Base-by-base conservation (phyloP, 495 filamentous ascomycete species). In the Saxophila tyrrhenica region DNA sequence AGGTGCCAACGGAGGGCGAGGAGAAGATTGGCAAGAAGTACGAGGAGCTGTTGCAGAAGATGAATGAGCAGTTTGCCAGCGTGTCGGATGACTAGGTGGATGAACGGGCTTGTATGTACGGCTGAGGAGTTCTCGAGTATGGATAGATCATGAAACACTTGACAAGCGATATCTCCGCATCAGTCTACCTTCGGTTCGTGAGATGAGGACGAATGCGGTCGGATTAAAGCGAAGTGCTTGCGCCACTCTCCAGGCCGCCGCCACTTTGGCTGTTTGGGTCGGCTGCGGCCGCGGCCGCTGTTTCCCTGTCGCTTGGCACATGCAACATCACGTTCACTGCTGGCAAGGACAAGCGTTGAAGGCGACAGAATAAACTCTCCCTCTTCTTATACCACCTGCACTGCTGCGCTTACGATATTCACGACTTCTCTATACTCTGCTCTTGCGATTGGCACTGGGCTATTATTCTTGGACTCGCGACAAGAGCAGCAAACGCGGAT, bases 61-160 rank as follows among this genome's bases (percentile, higher is more conserved):
- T 98, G 90, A 80, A 84, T 53, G 94, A 98, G 70, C 89, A 94
- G 69, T 98, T 97, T 71, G 94, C 94, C 19, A 80, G 86, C 13
- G 87, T 97, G 48, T 77, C 83, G 62, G 92, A 98, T 70, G 92
- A 97, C 77, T 98, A 86, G 75, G 49, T 24, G 25, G 48, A 24
- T 19, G 52, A 13, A 13, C 7, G 29, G 29, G 29, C 7, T 35
- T 35, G 29, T 35, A 35, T 35, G 13, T 35, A 35, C 7, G 29
- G 13, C 7, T 35, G 5, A 35, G 29, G 29, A 13, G 29, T 5
- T 35, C 5, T 35, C n/a, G 29, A 35, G 29, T 35, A 35, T 13
- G 29, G 29, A 35, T 35, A 35, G 29, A 35, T 13, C 13, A 13
- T 35, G 7, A 35, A 35, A 5, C 5, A 5, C 7, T 35, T 35